Evolutionary conservation across 2,329 filamentous ascomycete genomes (phyloP).

Genomic region (Beauveria australis): DNA sequence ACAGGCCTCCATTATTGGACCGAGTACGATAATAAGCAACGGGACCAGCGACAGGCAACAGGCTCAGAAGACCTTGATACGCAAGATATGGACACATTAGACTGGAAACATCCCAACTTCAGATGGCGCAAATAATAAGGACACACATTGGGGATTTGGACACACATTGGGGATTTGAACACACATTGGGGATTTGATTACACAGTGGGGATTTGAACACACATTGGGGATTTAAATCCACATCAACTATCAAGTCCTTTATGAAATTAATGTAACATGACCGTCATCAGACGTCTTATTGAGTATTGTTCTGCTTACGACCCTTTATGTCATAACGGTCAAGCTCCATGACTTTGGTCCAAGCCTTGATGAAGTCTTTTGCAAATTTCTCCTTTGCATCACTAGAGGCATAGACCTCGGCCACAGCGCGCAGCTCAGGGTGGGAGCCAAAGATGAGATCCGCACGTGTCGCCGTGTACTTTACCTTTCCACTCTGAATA

Average conservation of each 20-base stretch:
- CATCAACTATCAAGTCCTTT: neutral
- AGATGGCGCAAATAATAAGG: constrained; percentile 37
- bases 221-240: neutral
- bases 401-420: constrained; percentile 59
- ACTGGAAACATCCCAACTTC: constrained; percentile 62
- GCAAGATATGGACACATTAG: constrained; percentile 49
- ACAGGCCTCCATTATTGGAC: constrained; percentile 51
- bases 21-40: constrained; percentile 50
- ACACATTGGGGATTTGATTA: too few species aligned
- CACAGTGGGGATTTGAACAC: too few species aligned
- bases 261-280: neutral
- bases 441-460: constrained; percentile 68
- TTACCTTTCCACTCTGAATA: constrained; percentile 55
- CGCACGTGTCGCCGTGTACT: constrained; percentile 60
- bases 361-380: constrained; percentile 62
- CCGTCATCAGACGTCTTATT: neutral
- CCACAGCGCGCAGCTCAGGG: constrained; percentile 60
- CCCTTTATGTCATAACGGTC: constrained; percentile 53
- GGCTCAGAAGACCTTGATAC: constrained; percentile 31
- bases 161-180: too few species aligned
- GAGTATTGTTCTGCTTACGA: constrained; percentile 8
- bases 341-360: constrained; percentile 67
- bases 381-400: constrained; percentile 58
- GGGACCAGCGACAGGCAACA: constrained; percentile 46
- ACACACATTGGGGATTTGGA: too few species aligned